A percentile compares a stretch with the other conserved stretches of the same genome.
Conservation (phyloP, 164 flowering plant species). For the Umbellularia californica region DNA sequence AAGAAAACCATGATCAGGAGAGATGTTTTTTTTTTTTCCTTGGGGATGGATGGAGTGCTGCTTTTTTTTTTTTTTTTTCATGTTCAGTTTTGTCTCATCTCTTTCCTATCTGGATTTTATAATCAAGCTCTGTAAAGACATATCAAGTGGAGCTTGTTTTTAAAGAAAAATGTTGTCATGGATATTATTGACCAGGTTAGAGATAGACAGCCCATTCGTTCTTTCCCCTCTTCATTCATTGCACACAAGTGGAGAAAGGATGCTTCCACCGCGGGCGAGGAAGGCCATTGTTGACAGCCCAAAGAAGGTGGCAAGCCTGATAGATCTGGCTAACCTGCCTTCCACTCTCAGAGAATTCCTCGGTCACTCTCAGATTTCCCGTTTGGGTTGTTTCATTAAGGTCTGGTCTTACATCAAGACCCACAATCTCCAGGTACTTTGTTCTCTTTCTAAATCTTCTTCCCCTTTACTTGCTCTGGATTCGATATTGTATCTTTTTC, state of each 20-base stretch:
- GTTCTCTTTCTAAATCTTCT: not conserved
- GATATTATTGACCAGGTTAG: no score
- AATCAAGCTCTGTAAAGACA: no score
- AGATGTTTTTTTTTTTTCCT: no score
- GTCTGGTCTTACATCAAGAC: constrained; percentile 95
- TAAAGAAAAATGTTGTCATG: no score
- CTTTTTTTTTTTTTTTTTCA: no score
- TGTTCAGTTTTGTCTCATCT: no score
- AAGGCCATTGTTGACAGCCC: constrained; percentile 61
- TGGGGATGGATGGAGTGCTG: no score
- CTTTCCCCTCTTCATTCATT: not conserved
- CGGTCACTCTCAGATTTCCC: constrained; percentile 89
- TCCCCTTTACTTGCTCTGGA: not conserved
- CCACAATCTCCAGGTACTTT: constrained; percentile 80
- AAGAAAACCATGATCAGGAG: no score
- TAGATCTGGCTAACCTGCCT: constrained; percentile 87
- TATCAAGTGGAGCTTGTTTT: no score
- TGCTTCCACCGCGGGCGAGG: constrained; percentile 59
- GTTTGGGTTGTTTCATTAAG: constrained; percentile 74
- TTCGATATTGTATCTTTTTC: no score
- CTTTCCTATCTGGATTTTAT: no score
- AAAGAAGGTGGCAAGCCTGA: constrained; percentile 77
- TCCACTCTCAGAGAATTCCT: constrained; percentile 71
- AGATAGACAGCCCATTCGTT: no score
- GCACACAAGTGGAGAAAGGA: constrained; percentile 12